Conservation (phyloP, 768 basidiomycete species). For the Pulveroboletus sp. region DNA sequence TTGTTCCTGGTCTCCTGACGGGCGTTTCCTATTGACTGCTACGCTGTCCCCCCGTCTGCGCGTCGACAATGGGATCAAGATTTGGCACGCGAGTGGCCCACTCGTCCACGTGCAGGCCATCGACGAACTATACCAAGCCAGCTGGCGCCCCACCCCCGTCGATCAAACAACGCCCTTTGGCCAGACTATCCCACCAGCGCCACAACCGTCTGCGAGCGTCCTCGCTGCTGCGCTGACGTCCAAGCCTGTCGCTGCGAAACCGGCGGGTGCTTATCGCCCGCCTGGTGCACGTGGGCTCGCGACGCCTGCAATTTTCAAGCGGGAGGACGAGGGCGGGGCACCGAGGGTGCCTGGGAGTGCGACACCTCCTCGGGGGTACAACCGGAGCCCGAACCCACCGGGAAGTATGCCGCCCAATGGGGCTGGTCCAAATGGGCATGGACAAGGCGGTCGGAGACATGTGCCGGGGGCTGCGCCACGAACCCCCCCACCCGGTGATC, state of each 20-base stretch:
- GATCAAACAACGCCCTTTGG: slow-evolving; percentile 70
- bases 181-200: slow-evolving; percentile 61
- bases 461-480: slow-evolving; percentile 74
- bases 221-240: slow-evolving; percentile 43
- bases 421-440: slow-evolving; percentile 27
- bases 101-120: slow-evolving; percentile 79
- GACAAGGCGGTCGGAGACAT: slow-evolving; percentile 32
- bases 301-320: slow-evolving; percentile 85
- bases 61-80: slow-evolving; percentile 96
- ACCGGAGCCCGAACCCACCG: slow-evolving; percentile 53
- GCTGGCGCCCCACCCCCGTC: slow-evolving; percentile 75
- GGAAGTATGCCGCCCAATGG: slow-evolving; percentile 43
- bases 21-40: slow-evolving; percentile 89
- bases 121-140: slow-evolving; percentile 88
- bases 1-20: slow-evolving; percentile 96
- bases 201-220: slow-evolving; percentile 61
- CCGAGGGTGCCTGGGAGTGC: slow-evolving; percentile 53
- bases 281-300: slow-evolving; percentile 89
- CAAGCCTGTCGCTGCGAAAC: slow-evolving; percentile 58
- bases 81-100: slow-evolving; percentile 90
- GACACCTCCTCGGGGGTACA: slow-evolving; percentile 63
- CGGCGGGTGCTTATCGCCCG: slow-evolving; percentile 88
- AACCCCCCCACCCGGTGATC: slow-evolving; percentile 41
- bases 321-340: slow-evolving; percentile 85
- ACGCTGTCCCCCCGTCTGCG: slow-evolving; percentile 93